Evolutionary conservation across 306 rosid genomes (phyloP).

Genomic region (Quercus suber): DNA sequence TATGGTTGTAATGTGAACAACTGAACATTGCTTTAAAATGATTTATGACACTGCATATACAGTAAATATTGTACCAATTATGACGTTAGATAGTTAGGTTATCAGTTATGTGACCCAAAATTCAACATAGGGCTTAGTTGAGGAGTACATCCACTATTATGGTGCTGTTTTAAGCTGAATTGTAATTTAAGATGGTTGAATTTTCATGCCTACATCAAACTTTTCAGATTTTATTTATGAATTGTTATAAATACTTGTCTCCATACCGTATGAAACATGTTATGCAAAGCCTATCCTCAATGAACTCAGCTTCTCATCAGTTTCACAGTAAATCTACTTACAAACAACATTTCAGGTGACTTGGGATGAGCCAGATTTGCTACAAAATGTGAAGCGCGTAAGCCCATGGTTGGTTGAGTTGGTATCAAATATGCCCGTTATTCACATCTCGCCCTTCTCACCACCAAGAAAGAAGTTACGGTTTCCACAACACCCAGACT

Average conservation of each 20-base stretch:
- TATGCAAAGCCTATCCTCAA: not conserved
- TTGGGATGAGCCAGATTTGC: constrained; percentile 99
- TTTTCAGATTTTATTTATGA: not conserved
- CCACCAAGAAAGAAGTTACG: constrained; percentile 87
- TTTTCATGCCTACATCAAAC: not conserved
- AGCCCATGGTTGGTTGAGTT: constrained; percentile 95
- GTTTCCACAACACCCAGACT: constrained; percentile 59
- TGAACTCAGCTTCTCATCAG: constrained; percentile 10
- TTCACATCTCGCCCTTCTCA: constrained; percentile 64
- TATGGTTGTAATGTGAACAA: not conserved
- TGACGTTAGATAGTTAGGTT: no score
- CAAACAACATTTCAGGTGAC: constrained; percentile 57
- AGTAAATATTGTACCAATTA: not conserved
- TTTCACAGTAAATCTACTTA: not conserved
- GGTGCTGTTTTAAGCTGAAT: not conserved
- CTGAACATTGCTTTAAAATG: not conserved
- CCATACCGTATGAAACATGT: not conserved
- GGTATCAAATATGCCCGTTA: constrained; percentile 67
- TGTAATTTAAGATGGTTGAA: not conserved
- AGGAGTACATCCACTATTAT: not conserved
- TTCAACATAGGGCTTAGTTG: not conserved
- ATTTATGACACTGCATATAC: not conserved
- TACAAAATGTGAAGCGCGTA: constrained; percentile 95
- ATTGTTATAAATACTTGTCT: not conserved
- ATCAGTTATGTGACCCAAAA: not conserved